Base-by-base conservation (phyloP, 306 rosid species). In the Trichosanthes cucumerina region DNA sequence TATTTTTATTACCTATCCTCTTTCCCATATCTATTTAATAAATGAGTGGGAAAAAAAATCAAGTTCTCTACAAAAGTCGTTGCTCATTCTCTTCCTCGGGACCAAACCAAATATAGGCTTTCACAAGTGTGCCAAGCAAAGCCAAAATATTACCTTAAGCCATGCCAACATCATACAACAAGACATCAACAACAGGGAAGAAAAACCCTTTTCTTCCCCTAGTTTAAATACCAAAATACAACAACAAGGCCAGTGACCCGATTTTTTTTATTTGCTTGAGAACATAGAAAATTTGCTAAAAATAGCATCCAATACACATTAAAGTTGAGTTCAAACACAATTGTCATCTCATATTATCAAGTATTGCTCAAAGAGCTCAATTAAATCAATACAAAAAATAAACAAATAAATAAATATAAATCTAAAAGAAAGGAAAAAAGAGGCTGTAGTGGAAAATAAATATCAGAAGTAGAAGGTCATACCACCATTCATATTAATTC, bases 401-500 rank as follows among this genome's bases (percentile, higher is more conserved):
- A 54, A 38, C 8, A 53, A 54, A 7, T 34, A 36, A 8, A 65
- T 65, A 24, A 43, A 43, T 44, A 70, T 70, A 70, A 46, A 43
- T 44, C 39, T 39, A 44, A 44, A 46, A 46, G 39, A 71, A 71
- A 71, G 5, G 39, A 15, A 46, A 72, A 46, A 28, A 16, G 18
- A 72, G 58, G 13, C 15, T 72, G 18, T 7, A 43, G 36, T 43
- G 56, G n/a, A 31, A 52, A 52, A 34, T 33, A 31, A 19, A 24
- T 59, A 38, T 34, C 7, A 70, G 47, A 38, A 15, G 57, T 3
- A 72, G 57, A 79, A 15, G 49, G 57, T 11, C 80, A 76, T 75
- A 88, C 98, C 96, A 85, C 98, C 97, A 86, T 84, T 86, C 88
- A 88, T 81, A 81, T 88, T 95, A 66, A 82, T 72, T 82, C 86